Evolutionary conservation across 1,284 basidiomycete species (phyloP).

Genomic region (Volvariella surrecta): DNA sequence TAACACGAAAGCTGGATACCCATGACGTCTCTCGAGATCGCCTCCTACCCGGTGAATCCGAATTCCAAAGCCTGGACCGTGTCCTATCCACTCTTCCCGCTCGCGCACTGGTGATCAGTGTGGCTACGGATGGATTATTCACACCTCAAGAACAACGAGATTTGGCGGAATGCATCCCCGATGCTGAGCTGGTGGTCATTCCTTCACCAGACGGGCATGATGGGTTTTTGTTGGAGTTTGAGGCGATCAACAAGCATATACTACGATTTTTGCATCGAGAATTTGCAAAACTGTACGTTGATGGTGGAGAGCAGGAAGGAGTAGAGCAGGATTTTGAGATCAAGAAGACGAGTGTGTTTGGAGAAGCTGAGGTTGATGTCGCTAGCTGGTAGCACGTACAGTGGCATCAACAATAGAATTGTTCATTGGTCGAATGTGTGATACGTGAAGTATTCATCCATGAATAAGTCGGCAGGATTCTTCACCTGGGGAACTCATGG

Average conservation of each 20-base stretch:
- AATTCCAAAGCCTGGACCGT: background rate
- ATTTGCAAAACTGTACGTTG: constrained; percentile 63
- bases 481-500: too few species aligned
- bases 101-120: constrained; percentile 78
- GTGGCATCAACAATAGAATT: too few species aligned
- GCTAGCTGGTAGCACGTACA: constrained; percentile 85
- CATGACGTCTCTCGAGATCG: constrained; percentile 84
- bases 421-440: too few species aligned
- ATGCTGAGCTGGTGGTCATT: constrained; percentile 74
- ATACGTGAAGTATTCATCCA: too few species aligned
- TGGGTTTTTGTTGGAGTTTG: constrained; percentile 93
- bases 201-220: constrained; percentile 91
- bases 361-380: constrained; percentile 88
- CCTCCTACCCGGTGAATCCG: background rate
- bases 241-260: constrained; percentile 81
- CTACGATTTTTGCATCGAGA: constrained; percentile 62
- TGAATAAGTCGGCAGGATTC: too few species aligned
- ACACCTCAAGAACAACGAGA: constrained; percentile 82
- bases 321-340: constrained; percentile 49
- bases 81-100: constrained; percentile 69
- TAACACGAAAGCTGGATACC: constrained; percentile 94
- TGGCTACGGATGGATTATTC: constrained; percentile 89
- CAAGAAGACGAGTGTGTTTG: constrained; percentile 88
- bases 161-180: constrained; percentile 72
- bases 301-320: constrained; percentile 26